These are phyloP conservation scores for Wallacemonas sp. DNA, from an alignment of 208 protist genomes.

Conservation along the genomic window DNA sequence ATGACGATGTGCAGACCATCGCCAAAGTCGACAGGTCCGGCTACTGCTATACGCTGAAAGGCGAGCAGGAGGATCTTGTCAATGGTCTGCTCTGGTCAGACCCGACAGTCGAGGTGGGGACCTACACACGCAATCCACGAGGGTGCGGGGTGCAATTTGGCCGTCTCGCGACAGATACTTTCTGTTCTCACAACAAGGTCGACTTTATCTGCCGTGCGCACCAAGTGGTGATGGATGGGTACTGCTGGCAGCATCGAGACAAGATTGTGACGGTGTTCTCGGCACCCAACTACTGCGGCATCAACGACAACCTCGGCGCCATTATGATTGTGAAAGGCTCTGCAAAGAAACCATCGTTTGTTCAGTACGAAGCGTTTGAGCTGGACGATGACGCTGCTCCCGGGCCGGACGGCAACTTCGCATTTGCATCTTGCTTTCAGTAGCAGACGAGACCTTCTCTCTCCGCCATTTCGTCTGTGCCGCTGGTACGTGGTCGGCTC, in stretches of 20 bases:
- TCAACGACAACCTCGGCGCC: constrained; percentile 32
- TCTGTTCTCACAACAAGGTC: constrained; percentile 96
- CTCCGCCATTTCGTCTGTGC: too few species aligned
- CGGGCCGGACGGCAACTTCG: constrained; percentile 16
- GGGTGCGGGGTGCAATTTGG: constrained; percentile 98
- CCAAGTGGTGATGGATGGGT: constrained; percentile 92
- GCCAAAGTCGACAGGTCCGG: constrained; percentile 28
- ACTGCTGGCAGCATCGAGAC: constrained; percentile 56
- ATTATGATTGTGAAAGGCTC: constrained; percentile 29
- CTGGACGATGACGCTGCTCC: constrained; percentile 14
- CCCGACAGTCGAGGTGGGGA: constrained; percentile 81
- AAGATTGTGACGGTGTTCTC: constrained; percentile 72
- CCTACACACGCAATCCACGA: constrained; percentile 96
- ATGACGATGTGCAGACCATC: constrained; percentile 34
- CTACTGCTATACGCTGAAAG: constrained; percentile 84
- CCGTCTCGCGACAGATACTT: constrained; percentile 91
- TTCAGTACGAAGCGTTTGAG: constrained; percentile 38
- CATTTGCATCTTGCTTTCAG: constrained; percentile 30
- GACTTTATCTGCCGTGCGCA: constrained; percentile 95
- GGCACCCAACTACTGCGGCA: constrained; percentile 76
- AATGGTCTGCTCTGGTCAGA: constrained; percentile 99
- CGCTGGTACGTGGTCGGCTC: too few species aligned
- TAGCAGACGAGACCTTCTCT: too few species aligned
- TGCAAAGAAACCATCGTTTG: constrained; percentile 27
- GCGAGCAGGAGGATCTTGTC: constrained; percentile 94